phyloP scores from a whole-genome alignment of 2,329 filamentous ascomycete species.

The Seiridium unicorne region DNA sequence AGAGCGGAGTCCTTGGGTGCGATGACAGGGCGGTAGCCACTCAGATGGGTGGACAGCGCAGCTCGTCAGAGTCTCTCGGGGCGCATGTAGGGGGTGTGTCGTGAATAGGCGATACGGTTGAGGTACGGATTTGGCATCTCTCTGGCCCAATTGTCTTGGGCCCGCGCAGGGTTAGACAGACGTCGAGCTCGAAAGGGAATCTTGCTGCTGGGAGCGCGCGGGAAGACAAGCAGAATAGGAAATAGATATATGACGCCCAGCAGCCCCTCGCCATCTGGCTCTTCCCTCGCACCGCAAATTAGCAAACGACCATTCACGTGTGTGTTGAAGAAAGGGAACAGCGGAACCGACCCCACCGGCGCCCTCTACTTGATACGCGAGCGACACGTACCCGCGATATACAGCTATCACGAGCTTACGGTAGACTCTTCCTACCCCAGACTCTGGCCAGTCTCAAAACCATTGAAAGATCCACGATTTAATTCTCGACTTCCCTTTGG shows the following conservation, averaged over 20 bases:
- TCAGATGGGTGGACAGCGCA: neutral
- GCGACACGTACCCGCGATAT: neutral
- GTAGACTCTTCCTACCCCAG: conserved; percentile 3
- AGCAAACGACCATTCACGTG: conserved; percentile 4
- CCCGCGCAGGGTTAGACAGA: conserved; percentile 2
- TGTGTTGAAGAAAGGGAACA: neutral
- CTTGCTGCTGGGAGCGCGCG: neutral
- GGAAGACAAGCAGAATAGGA: conserved; percentile 1
- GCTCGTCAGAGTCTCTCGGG: neutral
- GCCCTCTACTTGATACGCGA: conserved; percentile 4
- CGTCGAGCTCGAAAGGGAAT: conserved; percentile 5
- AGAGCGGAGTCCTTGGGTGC: neutral
- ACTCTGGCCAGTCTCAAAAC: conserved; percentile 8
- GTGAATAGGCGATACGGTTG: neutral
- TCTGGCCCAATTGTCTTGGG: conserved; percentile 10
- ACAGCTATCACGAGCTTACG: conserved; percentile 6
- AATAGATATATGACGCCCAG: conserved; percentile 7
- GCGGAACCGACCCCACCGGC: conserved; percentile 1
- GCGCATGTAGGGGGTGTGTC: conserved; percentile 13
- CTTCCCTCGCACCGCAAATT: neutral
- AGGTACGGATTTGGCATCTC: conserved; percentile 5
- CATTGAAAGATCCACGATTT: neutral
- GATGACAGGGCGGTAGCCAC: neutral
- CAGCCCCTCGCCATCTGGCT: neutral
- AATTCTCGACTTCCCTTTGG: conserved; percentile 2